Base-by-base conservation (phyloP, 2,329 filamentous ascomycete species). In the Fusarium nygamai region DNA sequence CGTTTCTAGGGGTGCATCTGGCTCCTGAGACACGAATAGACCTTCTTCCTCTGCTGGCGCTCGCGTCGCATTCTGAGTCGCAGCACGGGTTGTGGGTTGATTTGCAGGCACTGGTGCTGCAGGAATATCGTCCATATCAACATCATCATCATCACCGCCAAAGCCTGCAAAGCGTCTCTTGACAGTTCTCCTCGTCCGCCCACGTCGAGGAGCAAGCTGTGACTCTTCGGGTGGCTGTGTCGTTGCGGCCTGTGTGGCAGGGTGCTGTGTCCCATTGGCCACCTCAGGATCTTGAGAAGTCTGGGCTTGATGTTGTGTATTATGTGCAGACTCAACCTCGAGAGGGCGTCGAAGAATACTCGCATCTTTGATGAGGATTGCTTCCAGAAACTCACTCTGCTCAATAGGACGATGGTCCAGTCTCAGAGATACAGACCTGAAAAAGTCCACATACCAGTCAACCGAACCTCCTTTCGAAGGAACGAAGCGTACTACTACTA, bases 361-460 rank as follows among this genome's bases (percentile, higher is more conserved):
- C 12, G 94, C 90, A 83, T 98, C 92, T 58, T 92, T 93, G n/a
- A 87, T 91, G 34, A 98, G 84, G 51, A 99, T 96, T 3, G 93
- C 93, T 81, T 98, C 94, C 5, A 99, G 87, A 71, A 99, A 97
- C 77, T 98, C 95, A 66, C 93, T 95, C 79, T 98, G 95, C 76
- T 96, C 91, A 61, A 98, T 92, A 6, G 95, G 91, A 8, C 94
- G 90, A 80, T 97, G 95, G 69, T 95, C 92, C 19, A 97, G 88
- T 51, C 90, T 86, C 27, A 92, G 81, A 5, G 95, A 93, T 22
- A 97, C 89, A 13, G 91, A 84, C 10, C 88, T 91, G 73, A 92
- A 88, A 75, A 97, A 92, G 5, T 90, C 84, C 22, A 88, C 86
- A 68, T 90, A 94, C 94, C 94, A 97, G 16, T 88, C 85, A 62